Base-by-base conservation (phyloP, 805 yeast genomes). In the Dipodascopsis uninucleata region DNA sequence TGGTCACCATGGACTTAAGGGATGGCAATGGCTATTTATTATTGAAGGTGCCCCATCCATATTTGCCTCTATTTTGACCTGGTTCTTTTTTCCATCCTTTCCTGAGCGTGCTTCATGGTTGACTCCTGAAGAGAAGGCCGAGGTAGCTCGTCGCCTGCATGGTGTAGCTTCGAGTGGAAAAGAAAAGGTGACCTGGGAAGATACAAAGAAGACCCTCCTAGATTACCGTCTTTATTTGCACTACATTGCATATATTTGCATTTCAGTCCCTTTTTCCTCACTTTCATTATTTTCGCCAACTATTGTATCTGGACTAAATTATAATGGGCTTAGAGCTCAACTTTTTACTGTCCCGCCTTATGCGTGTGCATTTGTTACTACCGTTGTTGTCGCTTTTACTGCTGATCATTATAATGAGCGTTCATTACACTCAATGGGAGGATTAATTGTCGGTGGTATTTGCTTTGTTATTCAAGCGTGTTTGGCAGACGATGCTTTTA, bases 241-340 rank as follows among this genome's bases (percentile, higher is more conserved):
- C 37, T 76, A 79, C 2, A 58, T 77, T 35, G 67, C 69, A 8
- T 78, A 77, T 61, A 77, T 77, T 58, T 73, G 76, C 26, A 64
- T 76, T 49, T 71, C 76, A 56, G 71, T 76, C 56, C 80, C 82
- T 18, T 65, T 79, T 20, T 77, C 77, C 51, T 76, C 80, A 34
- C 74, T 76, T 55, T 81, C 83, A 10, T 77, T 71, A 58, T 78
- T 77, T 58, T 77, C 81, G 25, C 77, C 82, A 43, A 67, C 77
- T 17, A 77, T 78, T 53, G 75, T 78, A 53, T 67, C 64, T 29
- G 62, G 69, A 39, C 65, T 78, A 68, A 81, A 81, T 21, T 71
- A 79, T 67, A 75, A 84, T 3, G 81, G 81, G 6, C 79, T 74
- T 54, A 67, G 72, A 39, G 87, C 88, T 7, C 81, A 82, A 58